Base-by-base conservation (phyloP, 495 filamentous ascomycete genomes). In the Apodospora peruviana region DNA sequence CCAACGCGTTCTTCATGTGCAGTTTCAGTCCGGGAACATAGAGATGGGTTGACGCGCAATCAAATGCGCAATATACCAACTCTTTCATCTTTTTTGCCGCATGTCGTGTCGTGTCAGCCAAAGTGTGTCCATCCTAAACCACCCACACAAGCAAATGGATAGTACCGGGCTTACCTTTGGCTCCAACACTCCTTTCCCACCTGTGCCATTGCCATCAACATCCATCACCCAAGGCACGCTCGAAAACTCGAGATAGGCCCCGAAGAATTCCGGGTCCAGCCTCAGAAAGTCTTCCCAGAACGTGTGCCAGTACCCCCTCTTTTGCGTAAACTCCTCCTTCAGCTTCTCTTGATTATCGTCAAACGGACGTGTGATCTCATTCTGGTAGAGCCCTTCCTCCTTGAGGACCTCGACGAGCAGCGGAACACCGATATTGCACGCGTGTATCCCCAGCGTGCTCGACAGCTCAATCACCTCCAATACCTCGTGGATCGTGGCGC, bases 61-160 rank as follows among this genome's bases (percentile, higher is more conserved):
- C 71, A 45, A 74, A 72, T 0, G 71, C 71, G 45, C 68, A 72
- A 40, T 70, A 72, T 12, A 74, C 64, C 11, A 74, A 50, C 51
- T 74, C 71, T 47, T 70, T 73, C 27, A 66, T 54, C 62, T 69
- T 21, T 8, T 40, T n/a, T n/a, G n/a, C n/a, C n/a, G n/a, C n/a
- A n/a, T n/a, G n/a, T n/a, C n/a, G n/a, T n/a, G n/a, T n/a, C n/a
- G n/a, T n/a, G n/a, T n/a, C n/a, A n/a, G n/a, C n/a, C n/a, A n/a
- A n/a, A n/a, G n/a, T n/a, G n/a, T n/a, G n/a, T n/a, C n/a, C n/a
- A n/a, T n/a, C n/a, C n/a, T n/a, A n/a, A n/a, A n/a, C n/a, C n/a
- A n/a, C n/a, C n/a, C n/a, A n/a, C n/a, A n/a, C n/a, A n/a, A n/a
- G n/a, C n/a, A n/a, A n/a, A n/a, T n/a, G n/a, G n/a, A n/a, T n/a